Conservation (phyloP, 1,139 yeast species). For the Nakaseomyces kungkrabaensis region DNA sequence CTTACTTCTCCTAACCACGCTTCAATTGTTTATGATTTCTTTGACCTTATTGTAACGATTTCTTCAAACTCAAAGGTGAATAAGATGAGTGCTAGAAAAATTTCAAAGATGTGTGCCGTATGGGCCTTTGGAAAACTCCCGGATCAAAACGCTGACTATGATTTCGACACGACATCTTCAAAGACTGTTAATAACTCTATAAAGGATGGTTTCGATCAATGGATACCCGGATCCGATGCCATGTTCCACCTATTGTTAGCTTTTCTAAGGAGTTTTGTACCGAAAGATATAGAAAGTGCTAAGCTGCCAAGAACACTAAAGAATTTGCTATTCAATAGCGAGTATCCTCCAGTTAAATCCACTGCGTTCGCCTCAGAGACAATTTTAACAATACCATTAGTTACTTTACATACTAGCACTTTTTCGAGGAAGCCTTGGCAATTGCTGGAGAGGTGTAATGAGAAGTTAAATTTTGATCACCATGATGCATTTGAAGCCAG, state of each 20-base stretch:
- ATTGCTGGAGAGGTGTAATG: constrained; percentile 42
- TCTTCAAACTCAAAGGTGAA: constrained; percentile 77
- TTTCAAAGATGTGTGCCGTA: constrained; percentile 71
- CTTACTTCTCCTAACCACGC: constrained; percentile 80
- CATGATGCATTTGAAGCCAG: constrained; percentile 61
- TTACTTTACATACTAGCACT: constrained; percentile 53
- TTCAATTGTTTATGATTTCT: constrained; percentile 76
- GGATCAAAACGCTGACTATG: constrained; percentile 16
- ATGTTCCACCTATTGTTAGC: constrained; percentile 71
- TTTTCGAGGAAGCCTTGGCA: constrained; percentile 48
- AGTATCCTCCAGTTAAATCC: constrained; percentile 53
- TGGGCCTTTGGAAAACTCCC: constrained; percentile 61
- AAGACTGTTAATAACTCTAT: constrained; percentile 33
- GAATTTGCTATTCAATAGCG: constrained; percentile 48
- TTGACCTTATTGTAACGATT: constrained; percentile 69
- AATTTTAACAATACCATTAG: constrained; percentile 53
- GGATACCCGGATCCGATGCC: constrained; percentile 81
- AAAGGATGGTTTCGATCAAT: constrained; percentile 61
- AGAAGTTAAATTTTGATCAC: constrained; percentile 59
- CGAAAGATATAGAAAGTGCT: constrained; percentile 43
- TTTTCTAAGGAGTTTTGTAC: constrained; percentile 71
- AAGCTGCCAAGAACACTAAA: constrained; percentile 57
- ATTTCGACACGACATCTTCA: constrained; percentile 12
- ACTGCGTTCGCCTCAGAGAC: constrained; percentile 33
- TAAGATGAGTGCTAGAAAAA: constrained; percentile 68